These are phyloP conservation scores for Gnomoniopsis sp. DNA, from an alignment of 2,329 filamentous ascomycete genomes.

Conservation along the genomic window DNA sequence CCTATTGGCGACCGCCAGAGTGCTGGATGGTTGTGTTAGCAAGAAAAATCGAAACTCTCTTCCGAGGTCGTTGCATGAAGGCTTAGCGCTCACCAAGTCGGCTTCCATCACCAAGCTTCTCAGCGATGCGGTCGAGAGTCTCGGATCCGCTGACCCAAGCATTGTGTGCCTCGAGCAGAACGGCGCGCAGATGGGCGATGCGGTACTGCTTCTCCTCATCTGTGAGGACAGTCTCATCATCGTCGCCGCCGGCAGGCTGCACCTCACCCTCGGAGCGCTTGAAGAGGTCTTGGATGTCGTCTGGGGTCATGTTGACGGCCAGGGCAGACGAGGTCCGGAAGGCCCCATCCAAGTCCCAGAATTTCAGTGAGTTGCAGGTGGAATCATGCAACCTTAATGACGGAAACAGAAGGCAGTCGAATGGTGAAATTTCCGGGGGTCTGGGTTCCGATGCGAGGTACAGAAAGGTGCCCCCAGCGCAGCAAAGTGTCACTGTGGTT, in stretches of 20 bases:
- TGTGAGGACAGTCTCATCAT: conserved; percentile 18
- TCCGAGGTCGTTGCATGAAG: background rate
- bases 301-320: conserved; percentile 28
- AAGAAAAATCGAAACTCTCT: background rate
- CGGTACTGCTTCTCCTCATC: conserved; percentile 21
- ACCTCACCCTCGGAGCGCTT: conserved; percentile 29
- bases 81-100: conserved; percentile 46
- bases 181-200: conserved; percentile 28
- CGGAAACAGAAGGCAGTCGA: conserved; percentile 6
- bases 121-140: conserved; percentile 43
- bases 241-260: conserved; percentile 26
- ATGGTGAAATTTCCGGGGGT: background rate
- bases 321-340: conserved; percentile 3
- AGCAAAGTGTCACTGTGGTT: background rate
- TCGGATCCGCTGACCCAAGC: conserved; percentile 37
- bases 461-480: background rate
- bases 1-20: conserved; percentile 56
- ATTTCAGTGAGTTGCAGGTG: background rate
- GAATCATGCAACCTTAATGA: conserved; percentile 12
- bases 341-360: background rate
- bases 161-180: conserved; percentile 37
- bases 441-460: background rate
- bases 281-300: conserved; percentile 36
- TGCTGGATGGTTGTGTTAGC: conserved; percentile 32
- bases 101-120: conserved; percentile 53